Percentiles rank a stretch among this genome's conserved stretches.
Evolutionary conservation across 306 rosid species (phyloP).

Genomic region (Vicia faba): DNA sequence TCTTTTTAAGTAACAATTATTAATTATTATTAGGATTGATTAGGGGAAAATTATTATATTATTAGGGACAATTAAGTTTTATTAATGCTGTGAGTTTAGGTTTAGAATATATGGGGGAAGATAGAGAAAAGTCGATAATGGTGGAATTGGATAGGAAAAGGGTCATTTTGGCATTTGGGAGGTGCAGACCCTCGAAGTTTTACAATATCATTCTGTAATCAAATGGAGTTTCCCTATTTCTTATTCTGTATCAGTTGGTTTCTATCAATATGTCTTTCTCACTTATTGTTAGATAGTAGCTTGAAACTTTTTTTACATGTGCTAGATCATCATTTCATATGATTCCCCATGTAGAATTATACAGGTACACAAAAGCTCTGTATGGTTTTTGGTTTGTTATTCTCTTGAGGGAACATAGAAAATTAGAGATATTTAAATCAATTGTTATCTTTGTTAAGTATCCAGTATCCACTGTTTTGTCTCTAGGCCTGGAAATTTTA

Average conservation of each 20-base stretch:
- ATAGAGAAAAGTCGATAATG: no score
- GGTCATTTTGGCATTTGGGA: no score
- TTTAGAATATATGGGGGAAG: no score
- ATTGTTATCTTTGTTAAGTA: slow-evolving; percentile 24
- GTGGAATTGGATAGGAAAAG: no score
- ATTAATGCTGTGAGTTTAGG: no score
- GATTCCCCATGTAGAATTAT: slow-evolving; percentile 14
- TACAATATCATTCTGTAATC: no score
- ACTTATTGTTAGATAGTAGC: slow-evolving; percentile 8
- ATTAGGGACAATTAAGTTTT: no score
- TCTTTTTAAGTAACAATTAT: no score
- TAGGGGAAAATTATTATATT: no score
- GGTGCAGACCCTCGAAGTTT: neutral
- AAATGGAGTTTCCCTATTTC: no score
- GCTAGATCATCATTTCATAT: slow-evolving; percentile 8
- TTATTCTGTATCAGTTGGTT: no score
- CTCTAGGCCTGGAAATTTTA: slow-evolving; percentile 4
- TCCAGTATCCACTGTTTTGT: slow-evolving; percentile 3
- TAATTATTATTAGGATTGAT: no score
- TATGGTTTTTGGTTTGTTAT: slow-evolving; percentile 14
- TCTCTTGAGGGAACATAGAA: slow-evolving; percentile 17
- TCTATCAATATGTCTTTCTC: slow-evolving; percentile 6
- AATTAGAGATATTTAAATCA: slow-evolving; percentile 15
- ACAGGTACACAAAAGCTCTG: slow-evolving; percentile 4
- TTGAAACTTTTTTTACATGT: slow-evolving; percentile 18